Evolutionary conservation across 768 basidiomycete species (phyloP).

Genomic region (Astraeus odoratus): DNA sequence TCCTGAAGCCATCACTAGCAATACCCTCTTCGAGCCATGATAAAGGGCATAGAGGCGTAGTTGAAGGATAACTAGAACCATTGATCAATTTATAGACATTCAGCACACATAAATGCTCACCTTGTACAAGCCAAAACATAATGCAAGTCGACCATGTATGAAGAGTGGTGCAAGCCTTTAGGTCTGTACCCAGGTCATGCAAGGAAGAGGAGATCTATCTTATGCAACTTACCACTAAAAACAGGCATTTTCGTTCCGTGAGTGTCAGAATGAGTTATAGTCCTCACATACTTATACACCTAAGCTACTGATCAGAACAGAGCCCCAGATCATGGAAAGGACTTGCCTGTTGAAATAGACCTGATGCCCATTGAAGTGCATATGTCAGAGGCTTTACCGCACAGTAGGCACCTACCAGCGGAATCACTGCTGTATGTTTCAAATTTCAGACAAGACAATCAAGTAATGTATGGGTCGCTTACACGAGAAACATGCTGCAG

Average conservation of each 20-base stretch:
- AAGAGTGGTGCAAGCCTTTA: background rate
- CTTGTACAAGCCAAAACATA: background rate
- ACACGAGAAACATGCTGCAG: background rate
- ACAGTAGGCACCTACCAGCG: too few species aligned
- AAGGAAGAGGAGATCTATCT: background rate
- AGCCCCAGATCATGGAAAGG: too few species aligned
- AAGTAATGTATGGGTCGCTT: too few species aligned
- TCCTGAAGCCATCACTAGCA: background rate
- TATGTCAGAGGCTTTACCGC: too few species aligned
- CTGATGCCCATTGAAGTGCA: too few species aligned
- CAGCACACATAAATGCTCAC: background rate
- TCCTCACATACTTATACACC: background rate
- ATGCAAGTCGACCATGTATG: background rate
- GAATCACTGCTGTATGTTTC: too few species aligned
- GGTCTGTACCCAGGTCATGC: background rate
- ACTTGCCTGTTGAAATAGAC: background rate
- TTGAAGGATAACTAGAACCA: background rate
- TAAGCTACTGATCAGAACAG: background rate
- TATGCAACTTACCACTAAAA: background rate
- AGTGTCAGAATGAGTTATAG: background rate
- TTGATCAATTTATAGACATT: background rate
- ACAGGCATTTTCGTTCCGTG: too few species aligned
- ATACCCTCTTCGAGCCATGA: background rate
- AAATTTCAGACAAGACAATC: too few species aligned
- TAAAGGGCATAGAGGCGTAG: background rate